Percentiles rank a stretch among this genome's conserved stretches.
phyloP scores from a whole-genome alignment of 2,329 filamentous ascomycete species.

The Helminthosporium solani region DNA sequence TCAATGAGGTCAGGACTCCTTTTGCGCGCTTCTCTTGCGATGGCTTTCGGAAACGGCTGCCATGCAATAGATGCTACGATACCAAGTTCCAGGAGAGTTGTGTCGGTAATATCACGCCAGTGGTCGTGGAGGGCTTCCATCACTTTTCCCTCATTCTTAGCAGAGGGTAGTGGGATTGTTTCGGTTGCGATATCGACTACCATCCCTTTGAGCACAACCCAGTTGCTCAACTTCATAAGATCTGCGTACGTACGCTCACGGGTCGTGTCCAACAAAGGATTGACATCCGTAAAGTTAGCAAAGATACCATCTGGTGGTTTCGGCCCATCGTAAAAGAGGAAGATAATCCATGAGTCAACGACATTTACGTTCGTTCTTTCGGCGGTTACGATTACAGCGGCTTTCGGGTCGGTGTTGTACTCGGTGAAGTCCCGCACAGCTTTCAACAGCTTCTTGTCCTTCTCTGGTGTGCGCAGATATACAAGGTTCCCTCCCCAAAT shows the following conservation, averaged over 20 bases:
- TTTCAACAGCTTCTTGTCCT: constrained; percentile 45
- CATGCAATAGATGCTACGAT: constrained; percentile 38
- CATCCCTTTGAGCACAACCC: constrained; percentile 34
- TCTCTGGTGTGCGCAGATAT: constrained; percentile 41
- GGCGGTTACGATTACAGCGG: constrained; percentile 34
- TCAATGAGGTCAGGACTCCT: constrained; percentile 40
- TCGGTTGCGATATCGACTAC: constrained; percentile 39
- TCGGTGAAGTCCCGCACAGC: constrained; percentile 58
- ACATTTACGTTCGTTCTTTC: constrained; percentile 29
- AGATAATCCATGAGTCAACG: constrained; percentile 35
- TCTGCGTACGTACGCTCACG: constrained; percentile 52
- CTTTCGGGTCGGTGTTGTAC: constrained; percentile 48
- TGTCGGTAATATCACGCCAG: constrained; percentile 31
- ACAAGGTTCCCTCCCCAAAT: constrained; percentile 53
- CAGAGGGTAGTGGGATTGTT: constrained; percentile 32
- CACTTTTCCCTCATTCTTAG: constrained; percentile 22
- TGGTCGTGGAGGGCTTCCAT: constrained; percentile 31
- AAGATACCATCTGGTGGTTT: constrained; percentile 55
- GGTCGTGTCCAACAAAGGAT: constrained; percentile 47
- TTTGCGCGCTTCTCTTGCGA: constrained; percentile 23
- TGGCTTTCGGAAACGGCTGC: constrained; percentile 36
- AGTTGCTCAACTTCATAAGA: constrained; percentile 51
- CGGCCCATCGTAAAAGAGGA: constrained; percentile 40
- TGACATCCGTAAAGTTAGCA: constrained; percentile 55
- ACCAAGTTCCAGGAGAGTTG: constrained; percentile 28